Conservation (phyloP, 768 basidiomycete species). For the Phallus indusiatus region DNA sequence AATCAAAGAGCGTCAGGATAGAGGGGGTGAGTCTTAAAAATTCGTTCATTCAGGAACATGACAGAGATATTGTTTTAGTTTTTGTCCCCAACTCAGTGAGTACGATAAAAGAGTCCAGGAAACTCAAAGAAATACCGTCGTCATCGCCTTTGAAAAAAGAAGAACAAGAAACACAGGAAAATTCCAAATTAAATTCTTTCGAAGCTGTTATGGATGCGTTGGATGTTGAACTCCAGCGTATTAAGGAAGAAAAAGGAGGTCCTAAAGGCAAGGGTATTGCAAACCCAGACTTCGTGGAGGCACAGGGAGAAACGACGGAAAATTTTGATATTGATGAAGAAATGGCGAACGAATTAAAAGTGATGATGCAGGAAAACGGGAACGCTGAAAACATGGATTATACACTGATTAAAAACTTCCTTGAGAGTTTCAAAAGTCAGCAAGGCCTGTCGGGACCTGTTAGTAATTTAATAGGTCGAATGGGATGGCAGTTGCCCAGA, state of each 20-base stretch:
- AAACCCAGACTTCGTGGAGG: constrained; percentile 19
- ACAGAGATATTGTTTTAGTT: constrained; percentile 27
- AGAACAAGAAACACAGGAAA: constrained; percentile 7
- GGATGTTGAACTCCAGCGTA: constrained; percentile 68
- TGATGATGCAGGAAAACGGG: constrained; percentile 47
- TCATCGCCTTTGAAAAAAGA: background rate
- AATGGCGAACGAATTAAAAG: constrained; percentile 83
- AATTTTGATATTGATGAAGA: constrained; percentile 64
- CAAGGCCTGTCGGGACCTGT: constrained; percentile 86
- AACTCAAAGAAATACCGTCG: background rate
- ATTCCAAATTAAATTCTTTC: constrained; percentile 62
- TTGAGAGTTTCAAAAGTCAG: constrained; percentile 94
- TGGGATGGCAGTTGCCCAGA: constrained; percentile 68
- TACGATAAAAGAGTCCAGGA: background rate
- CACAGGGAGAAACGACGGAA: constrained; percentile 34
- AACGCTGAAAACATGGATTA: constrained; percentile 61
- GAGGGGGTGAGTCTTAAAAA: constrained; percentile 63
- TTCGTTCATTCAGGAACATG: background rate
- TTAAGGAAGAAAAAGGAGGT: constrained; percentile 21
- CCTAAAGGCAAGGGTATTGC: constrained; percentile 40
- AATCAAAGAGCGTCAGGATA: constrained; percentile 58
- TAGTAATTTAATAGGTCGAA: constrained; percentile 75
- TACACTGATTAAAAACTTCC: constrained; percentile 89
- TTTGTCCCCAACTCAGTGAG: constrained; percentile 39
- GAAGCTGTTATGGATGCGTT: constrained; percentile 95